Evolutionary conservation across 495 filamentous ascomycete species (phyloP), one percentile per base, ranked within the genome.

Genomic region (Pseudomonodictys pantanalensis): DNA sequence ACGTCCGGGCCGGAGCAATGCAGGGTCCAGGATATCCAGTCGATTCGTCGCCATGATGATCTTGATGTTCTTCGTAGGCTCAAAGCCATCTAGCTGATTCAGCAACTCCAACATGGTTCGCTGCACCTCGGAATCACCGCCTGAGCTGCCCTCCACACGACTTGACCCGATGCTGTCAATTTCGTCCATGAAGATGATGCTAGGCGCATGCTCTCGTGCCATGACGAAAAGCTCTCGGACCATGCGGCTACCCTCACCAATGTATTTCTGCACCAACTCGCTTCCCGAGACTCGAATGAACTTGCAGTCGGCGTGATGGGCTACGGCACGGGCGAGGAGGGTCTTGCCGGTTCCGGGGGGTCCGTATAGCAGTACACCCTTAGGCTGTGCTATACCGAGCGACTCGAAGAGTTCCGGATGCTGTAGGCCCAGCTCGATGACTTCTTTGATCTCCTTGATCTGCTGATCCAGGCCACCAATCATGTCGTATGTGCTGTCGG

Each of bases 181-280:
- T 73, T 99, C 93, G 76, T 99, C 93, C 92, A 99, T 99, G 79
- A 99, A 99, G 75, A 99, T 99, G 72, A 99, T 99, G 68, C 89
- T 95, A n/a, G 93, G 93, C 0, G 93, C 95, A 69, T 99, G 95
- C 74, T 99, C 93, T 70, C 93, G 82, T 17, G 93, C 93, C 93
- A 99, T 99, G 69, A 97, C 89, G 77, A 99, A 99, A 17, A 99
- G 79, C 76, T 99, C 93, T 52, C 93, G 89, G 52, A 99, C 93
- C 93, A 99, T 99, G 52, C 93, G 87, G 68, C 87, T 92, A 67
- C 93, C 93, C 74, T 99, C 93, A 63, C 95, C 93, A 57, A 99
- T 97, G 73, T 99, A 99, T 74, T 99, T 99, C 72, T 99, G 93
- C 47, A 99, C 93, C 66, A 99, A 75, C 71, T 99, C 93, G 8